Percentiles rank a stretch among this genome's conserved stretches.
phyloP scores from a whole-genome alignment of 257 asterid species.

The Salvia rosmarinus region DNA sequence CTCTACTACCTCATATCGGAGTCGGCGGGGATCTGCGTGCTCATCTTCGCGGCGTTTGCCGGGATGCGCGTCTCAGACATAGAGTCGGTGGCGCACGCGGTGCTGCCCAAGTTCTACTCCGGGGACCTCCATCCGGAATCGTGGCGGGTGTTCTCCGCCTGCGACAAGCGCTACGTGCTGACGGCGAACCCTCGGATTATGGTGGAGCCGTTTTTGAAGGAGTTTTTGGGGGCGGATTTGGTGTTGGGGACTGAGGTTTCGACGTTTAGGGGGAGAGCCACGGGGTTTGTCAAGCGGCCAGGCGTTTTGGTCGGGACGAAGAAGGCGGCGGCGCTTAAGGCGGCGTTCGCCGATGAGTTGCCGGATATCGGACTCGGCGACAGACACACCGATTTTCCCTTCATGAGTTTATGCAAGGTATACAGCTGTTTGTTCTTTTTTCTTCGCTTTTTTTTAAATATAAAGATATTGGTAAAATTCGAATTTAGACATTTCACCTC shows the following conservation, averaged over 20 bases:
- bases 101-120: conserved; percentile 67
- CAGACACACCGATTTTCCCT: conserved; percentile 61
- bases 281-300: conserved; percentile 55
- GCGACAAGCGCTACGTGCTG: conserved; percentile 60
- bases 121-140: conserved; percentile 69
- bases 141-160: conserved; percentile 70
- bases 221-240: conserved; percentile 66
- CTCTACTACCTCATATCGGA: conserved; percentile 62
- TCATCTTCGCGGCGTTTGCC: conserved; percentile 58
- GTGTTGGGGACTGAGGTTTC: conserved; percentile 72
- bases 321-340: conserved; percentile 50
- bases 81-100: conserved; percentile 73
- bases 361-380: conserved; percentile 73
- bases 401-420: conserved; percentile 82
- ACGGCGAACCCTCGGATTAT: conserved; percentile 79
- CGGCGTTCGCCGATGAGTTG: conserved; percentile 25
- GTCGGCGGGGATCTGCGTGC: conserved; percentile 61
- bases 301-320: conserved; percentile 65
- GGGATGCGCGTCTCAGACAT: conserved; percentile 58
- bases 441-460: no score
- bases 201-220: conserved; percentile 67
- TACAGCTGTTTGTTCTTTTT: no score
- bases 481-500: no score
- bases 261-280: conserved; percentile 54
- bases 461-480: no score